phyloP scores from a whole-genome alignment of 129 eudicot species.

The Deinandra increscens region DNA sequence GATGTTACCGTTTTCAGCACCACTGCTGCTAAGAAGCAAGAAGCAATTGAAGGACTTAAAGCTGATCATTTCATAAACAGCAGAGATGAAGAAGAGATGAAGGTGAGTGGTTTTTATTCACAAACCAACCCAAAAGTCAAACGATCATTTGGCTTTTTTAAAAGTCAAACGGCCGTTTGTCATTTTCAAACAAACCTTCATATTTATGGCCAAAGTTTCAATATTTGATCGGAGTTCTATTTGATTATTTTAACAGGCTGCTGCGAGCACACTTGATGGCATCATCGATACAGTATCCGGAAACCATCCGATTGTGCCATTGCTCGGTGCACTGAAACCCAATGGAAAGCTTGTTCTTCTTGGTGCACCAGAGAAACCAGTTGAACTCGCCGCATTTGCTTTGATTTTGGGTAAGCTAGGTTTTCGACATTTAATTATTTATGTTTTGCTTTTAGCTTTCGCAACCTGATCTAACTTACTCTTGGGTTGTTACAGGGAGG shows the following conservation, averaged over 20 bases:
- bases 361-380: slow-evolving; percentile 45
- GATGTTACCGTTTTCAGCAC: slow-evolving; percentile 63
- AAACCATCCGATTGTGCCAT: slow-evolving; percentile 38
- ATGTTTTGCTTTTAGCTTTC: not conserved
- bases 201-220: not conserved
- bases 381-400: slow-evolving; percentile 44
- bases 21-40: slow-evolving; percentile 41
- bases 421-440: not conserved
- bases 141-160: too few relatives aligned
- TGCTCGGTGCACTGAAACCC: slow-evolving; percentile 36
- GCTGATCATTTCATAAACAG: slow-evolving; percentile 49
- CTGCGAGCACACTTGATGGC: slow-evolving; percentile 44
- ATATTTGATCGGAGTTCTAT: not conserved
- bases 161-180: too few relatives aligned
- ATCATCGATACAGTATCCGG: slow-evolving; percentile 56
- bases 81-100: slow-evolving; percentile 37
- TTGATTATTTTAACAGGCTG: slow-evolving; percentile 33
- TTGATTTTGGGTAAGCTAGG: slow-evolving; percentile 37
- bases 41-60: slow-evolving; percentile 45
- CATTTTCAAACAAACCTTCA: too few relatives aligned
- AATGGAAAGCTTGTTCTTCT: slow-evolving; percentile 52
- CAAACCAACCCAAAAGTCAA: too few relatives aligned
- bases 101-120: slow-evolving; percentile 8
- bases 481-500: slow-evolving; percentile 30
- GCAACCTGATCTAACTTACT: not conserved